Base-by-base conservation (phyloP, 768 basidiomycete genomes). In the Russula sp. region DNA sequence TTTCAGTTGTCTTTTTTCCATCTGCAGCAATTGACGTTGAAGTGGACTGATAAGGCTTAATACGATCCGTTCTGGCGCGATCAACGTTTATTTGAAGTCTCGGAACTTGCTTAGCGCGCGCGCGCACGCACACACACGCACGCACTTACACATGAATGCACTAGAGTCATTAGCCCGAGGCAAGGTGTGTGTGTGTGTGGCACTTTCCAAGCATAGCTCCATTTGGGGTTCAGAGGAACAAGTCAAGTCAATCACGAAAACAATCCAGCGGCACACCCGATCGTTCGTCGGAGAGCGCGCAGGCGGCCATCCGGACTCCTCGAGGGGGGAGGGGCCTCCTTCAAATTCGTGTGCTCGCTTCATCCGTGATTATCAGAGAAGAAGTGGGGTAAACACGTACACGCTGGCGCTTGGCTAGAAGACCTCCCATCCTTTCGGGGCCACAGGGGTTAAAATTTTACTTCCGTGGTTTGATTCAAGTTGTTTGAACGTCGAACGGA, bases 41-140 rank as follows among this genome's bases (percentile, higher is more conserved):
- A n/a, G 9, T 29, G 25, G 20, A 48, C 62, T 7, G 62, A 63
- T 63, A 59, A 59, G 62, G 62, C 61, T 41, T 58, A 51, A 62
- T 62, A n/a, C 13, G 32, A 34, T 51, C 35, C 38, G 14, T n/a
- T 7, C 25, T n/a, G 16, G 45, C 6, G 16, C 51, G 46, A 63
- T 63, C 61, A 59, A 59, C 57, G 56, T 32, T 42, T 63, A 54
- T 63, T 63, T 58, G 57, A 42, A 7, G 20, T 50, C 22, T 46
- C 57, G 61, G 61, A 63, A 20, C 61, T 62, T 52, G 25, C 25
- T 29, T 29, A 29, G 25, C 25, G 25, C 25, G 25, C 25, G 25
- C 25, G 25, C 25, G 25, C 25, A 3, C 25, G 25, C 25, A 29
- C 3, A 29, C 25, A 29, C n/a, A n/a, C n/a, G n/a, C n/a, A 29